Evolutionary conservation across 306 rosid species (phyloP).

Genomic region (Hylodesmum podocarpum): DNA sequence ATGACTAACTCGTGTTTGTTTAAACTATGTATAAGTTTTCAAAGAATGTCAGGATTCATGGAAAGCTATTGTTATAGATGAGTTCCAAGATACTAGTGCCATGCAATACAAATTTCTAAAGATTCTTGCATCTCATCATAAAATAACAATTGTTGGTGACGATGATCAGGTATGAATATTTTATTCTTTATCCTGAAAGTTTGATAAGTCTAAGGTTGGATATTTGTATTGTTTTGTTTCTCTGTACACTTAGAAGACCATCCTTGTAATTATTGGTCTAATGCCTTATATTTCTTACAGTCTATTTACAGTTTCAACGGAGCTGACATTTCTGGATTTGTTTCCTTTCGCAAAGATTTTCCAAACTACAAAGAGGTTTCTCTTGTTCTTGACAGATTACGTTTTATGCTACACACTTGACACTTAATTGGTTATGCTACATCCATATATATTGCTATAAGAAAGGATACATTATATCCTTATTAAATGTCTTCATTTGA

Average conservation of each 20-base stretch:
- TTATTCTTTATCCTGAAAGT: background rate
- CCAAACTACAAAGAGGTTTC: constrained; percentile 82
- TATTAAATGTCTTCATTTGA: constrained; percentile 4
- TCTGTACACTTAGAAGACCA: background rate
- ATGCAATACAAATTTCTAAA: constrained; percentile 83
- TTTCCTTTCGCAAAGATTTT: constrained; percentile 80
- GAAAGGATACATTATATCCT: background rate
- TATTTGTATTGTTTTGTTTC: constrained; percentile 28
- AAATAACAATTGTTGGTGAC: constrained; percentile 91
- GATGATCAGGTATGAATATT: constrained; percentile 74
- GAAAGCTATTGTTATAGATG: constrained; percentile 91
- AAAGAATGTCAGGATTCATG: constrained; percentile 72
- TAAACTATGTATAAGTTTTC: constrained; percentile 51
- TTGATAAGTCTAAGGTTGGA: constrained; percentile 9
- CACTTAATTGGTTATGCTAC: background rate
- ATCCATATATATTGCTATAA: background rate
- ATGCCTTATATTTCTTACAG: constrained; percentile 46
- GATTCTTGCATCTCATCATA: constrained; percentile 69
- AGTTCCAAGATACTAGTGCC: constrained; percentile 97
- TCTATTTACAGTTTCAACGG: constrained; percentile 99
- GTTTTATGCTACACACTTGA: constrained; percentile 19
- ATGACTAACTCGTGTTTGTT: constrained; percentile 41
- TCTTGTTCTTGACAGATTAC: constrained; percentile 26
- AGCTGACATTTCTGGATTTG: constrained; percentile 89
- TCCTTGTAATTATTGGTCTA: constrained; percentile 17